phyloP scores from a whole-genome alignment of 345 rosid genomes.

The Gossypium bickii region DNA sequence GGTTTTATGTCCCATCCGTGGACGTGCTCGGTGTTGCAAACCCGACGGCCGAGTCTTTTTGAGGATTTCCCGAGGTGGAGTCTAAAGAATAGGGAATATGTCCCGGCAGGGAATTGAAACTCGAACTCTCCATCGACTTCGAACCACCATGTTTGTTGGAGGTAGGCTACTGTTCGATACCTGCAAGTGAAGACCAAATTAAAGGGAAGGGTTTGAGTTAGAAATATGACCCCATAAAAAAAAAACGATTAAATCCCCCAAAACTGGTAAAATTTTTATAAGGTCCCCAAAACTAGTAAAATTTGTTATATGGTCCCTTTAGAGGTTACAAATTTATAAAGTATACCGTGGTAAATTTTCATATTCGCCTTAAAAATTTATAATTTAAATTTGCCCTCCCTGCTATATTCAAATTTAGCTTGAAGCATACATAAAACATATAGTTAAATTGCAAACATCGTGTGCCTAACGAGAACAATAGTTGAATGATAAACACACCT shows the following conservation, averaged over 20 bases:
- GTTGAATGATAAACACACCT: constrained; percentile 6
- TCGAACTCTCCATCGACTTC: constrained; percentile 80
- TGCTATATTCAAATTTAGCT: too few species aligned
- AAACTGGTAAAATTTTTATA: too few species aligned
- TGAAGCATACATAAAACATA: too few species aligned
- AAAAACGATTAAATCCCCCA: neutral
- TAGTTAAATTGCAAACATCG: too few species aligned
- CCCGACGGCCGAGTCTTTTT: constrained; percentile 60
- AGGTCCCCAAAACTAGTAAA: too few species aligned
- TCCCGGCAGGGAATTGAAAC: constrained; percentile 54
- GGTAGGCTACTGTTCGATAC: constrained; percentile 70
- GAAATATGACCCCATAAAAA: neutral
- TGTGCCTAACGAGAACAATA: too few species aligned
- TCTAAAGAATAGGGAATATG: neutral
- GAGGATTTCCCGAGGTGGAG: constrained; percentile 43
- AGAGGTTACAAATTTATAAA: too few species aligned
- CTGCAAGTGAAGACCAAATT: constrained; percentile 26
- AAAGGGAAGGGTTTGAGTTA: neutral
- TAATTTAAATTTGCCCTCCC: too few species aligned
- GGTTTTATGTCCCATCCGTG: constrained; percentile 97
- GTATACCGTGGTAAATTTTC: too few species aligned
- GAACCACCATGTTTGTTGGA: constrained; percentile 96
- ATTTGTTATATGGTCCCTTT: too few species aligned
- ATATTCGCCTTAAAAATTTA: too few species aligned
- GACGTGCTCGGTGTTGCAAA: constrained; percentile 64